Conservation (phyloP, 495 filamentous ascomycete genomes). For the Neurospora cerealis region DNA sequence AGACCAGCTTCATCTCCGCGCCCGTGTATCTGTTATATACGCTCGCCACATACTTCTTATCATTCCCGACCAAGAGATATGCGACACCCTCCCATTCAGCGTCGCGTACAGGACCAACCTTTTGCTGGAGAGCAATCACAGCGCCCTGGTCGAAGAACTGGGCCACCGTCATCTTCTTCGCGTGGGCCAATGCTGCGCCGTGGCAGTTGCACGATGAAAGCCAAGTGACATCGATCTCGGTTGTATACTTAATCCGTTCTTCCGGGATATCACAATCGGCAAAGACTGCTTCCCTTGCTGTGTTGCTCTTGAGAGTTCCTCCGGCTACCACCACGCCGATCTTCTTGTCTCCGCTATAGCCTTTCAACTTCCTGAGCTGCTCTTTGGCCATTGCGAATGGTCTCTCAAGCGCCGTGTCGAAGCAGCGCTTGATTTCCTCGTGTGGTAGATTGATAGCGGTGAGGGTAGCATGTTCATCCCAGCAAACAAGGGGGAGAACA, state of each 20-base stretch:
- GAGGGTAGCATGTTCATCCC: neutral
- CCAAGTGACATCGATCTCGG: neutral
- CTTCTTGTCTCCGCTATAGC: neutral
- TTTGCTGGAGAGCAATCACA: neutral
- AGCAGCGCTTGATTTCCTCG: neutral
- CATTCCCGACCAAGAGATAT: neutral
- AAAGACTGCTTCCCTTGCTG: neutral
- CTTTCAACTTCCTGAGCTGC: neutral
- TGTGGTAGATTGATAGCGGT: neutral
- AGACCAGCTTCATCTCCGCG: neutral
- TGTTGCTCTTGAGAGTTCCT: neutral
- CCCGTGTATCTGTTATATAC: neutral
- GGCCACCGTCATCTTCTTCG: neutral
- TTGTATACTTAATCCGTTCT: neutral
- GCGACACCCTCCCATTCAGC: neutral
- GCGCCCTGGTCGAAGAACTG: constrained; percentile 4
- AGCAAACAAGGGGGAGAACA: neutral
- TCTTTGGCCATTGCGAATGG: neutral
- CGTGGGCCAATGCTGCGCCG: neutral
- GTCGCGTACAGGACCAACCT: neutral
- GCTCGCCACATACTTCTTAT: neutral
- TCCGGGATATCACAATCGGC: neutral
- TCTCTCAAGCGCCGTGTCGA: neutral
- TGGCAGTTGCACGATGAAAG: neutral
- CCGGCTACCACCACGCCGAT: constrained; percentile 6